Base-by-base conservation (phyloP, 192 early-diverging fungal species). In the Umbelopsis vinacea region DNA sequence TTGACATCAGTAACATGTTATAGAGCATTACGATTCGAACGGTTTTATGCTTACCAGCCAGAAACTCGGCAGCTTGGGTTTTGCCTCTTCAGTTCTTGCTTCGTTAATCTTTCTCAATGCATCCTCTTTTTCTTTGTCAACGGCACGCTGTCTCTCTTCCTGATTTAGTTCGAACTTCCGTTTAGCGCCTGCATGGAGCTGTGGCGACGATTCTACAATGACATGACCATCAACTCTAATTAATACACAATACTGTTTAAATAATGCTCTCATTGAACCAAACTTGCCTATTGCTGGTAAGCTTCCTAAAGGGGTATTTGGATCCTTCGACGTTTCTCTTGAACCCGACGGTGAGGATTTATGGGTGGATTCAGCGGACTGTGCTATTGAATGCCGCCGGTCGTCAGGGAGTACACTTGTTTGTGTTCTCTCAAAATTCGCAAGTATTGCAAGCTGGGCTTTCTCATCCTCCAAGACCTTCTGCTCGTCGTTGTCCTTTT, bases 371-470 rank as follows among this genome's bases (percentile, higher is more conserved):
- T 48, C 67, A 37, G 22, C 4, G 24, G 67, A 68, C 14, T 46
- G 38, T 8, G 38, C 22, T 17, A 23, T 37, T 17, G 76, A 55
- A 11, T 66, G 52, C 45, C 33, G 29, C 45, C 70, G 77, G 10
- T 50, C 69, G 2, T 82, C 74, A 19, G 37, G 82, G 19, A 85
- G 67, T 10, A 86, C 76, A n/a, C 81, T 82, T 47, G 82, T 86
- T 70, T 94, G 91, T 14, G 85, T 89, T 57, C 81, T 84, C 54
- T 91, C 90, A 73, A 94, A 94, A 11, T 83, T 79, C 14, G 71
- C 75, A 19, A 84, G 74, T 9, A 92, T 69, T 52, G 87, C 86
- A 54, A 84, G 80, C 46, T 86, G 77, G 38, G 85, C 84, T 66
- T 78, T 74, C 40, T 84, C 83, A 66, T 77, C 53, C 3, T 75